These are phyloP conservation scores for Francoa sonchifolia DNA, from an alignment of 441 rosid species.

Conservation along the genomic window DNA sequence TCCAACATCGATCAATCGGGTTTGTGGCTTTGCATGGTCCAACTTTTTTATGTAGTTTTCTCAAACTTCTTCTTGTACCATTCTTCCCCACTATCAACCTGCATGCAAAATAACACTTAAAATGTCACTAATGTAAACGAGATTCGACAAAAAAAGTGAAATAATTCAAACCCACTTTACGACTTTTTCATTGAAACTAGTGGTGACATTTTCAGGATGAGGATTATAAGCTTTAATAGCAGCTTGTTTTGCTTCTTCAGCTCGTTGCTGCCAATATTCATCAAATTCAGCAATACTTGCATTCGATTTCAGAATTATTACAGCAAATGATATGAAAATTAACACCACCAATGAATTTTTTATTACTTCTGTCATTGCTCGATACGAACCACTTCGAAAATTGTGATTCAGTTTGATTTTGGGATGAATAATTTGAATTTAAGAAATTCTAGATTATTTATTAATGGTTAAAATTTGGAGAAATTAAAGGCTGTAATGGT, in stretches of 20 bases:
- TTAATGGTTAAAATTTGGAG: too few species aligned
- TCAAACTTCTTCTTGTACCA: conserved; percentile 18
- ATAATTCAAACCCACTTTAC: conserved; percentile 11
- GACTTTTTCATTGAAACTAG: conserved; percentile 15
- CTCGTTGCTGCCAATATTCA: conserved; percentile 25
- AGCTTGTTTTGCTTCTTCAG: conserved; percentile 17
- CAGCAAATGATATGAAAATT: too few species aligned
- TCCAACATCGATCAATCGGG: conserved; percentile 47
- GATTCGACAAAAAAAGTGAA: too few species aligned
- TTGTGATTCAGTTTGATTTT: too few species aligned
- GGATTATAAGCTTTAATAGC: conserved; percentile 20
- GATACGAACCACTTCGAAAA: too few species aligned
- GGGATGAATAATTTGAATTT: too few species aligned
- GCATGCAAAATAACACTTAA: background rate
- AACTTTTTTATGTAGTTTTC: background rate
- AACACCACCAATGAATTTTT: too few species aligned
- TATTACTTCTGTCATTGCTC: too few species aligned
- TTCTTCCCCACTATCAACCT: conserved; percentile 14
- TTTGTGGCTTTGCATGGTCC: conserved; percentile 25
- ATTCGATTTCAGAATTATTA: too few species aligned
- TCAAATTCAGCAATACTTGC: conserved; percentile 21
- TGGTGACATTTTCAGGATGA: conserved; percentile 16
- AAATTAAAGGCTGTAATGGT: too few species aligned
- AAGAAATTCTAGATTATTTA: too few species aligned
- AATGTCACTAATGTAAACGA: too few species aligned